Evolutionary conservation across 768 basidiomycete species (phyloP).

Genomic region (Hortiboletus flavorubellus): DNA sequence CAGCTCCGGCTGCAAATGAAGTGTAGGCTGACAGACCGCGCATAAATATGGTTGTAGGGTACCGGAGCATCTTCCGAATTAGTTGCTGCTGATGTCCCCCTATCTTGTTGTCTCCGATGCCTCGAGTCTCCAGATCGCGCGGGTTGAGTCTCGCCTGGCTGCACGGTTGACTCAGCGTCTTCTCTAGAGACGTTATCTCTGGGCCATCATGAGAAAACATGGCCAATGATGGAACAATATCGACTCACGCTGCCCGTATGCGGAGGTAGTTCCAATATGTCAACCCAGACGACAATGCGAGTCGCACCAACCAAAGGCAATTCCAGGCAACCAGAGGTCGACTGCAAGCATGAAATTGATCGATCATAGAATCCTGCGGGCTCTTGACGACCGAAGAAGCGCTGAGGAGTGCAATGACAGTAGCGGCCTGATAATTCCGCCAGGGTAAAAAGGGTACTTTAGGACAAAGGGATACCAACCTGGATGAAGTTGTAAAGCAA

Average conservation of each 20-base stretch:
- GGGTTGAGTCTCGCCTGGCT: conserved; percentile 22
- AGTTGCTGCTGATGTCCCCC: conserved; percentile 18
- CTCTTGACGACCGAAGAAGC: conserved; percentile 47
- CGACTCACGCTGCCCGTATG: conserved; percentile 33
- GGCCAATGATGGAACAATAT: background rate
- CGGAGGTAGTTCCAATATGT: conserved; percentile 54
- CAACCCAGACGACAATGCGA: conserved; percentile 44
- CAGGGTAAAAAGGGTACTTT: conserved; percentile 1
- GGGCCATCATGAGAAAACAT: conserved; percentile 10
- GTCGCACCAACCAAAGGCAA: conserved; percentile 58
- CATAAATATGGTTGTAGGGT: conserved; percentile 27
- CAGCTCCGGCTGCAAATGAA: conserved; percentile 5
- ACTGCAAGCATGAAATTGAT: conserved; percentile 62
- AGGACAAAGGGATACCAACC: conserved; percentile 34
- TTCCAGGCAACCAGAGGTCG: conserved; percentile 69
- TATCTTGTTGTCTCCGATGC: conserved; percentile 19
- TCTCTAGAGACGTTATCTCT: conserved; percentile 26
- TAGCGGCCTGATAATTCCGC: conserved; percentile 40
- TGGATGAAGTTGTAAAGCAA: conserved; percentile 50
- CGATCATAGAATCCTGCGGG: conserved; percentile 36
- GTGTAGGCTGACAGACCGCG: conserved; percentile 21
- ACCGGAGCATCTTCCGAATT: conserved; percentile 26
- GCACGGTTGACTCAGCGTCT: conserved; percentile 27
- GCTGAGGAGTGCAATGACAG: conserved; percentile 49
- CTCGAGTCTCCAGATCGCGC: conserved; percentile 12